A percentile compares a stretch with the other conserved stretches of the same genome.
These are phyloP conservation scores for Aciculosporium take DNA, from an alignment of 2,329 filamentous ascomycete genomes.

Conservation along the genomic window DNA sequence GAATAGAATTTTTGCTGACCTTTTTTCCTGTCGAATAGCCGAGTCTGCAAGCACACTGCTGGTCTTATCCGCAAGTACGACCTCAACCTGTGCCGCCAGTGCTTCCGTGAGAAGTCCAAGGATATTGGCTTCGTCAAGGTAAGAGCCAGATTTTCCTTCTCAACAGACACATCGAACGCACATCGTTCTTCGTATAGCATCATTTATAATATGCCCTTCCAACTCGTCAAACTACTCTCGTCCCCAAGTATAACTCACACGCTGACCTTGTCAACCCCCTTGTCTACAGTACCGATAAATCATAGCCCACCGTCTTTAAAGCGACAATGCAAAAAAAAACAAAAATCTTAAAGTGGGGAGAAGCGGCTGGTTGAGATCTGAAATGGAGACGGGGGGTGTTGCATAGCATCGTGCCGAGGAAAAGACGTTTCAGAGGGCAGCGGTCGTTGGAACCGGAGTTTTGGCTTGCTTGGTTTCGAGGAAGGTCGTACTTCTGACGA, in stretches of 20 bases:
- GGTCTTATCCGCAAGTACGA: conserved; percentile 99
- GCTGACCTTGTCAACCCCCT: neutral
- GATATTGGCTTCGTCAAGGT: conserved; percentile 65
- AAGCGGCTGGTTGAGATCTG: too few relatives aligned
- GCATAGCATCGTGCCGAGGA: conserved; percentile 13
- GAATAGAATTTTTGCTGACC: neutral
- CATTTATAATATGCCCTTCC: neutral
- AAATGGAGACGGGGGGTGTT: conserved; percentile 8
- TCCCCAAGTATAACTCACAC: neutral
- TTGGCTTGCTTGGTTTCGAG: conserved; percentile 30
- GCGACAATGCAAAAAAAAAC: neutral
- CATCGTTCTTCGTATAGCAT: neutral
- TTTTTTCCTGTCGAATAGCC: conserved; percentile 25
- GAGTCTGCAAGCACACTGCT: conserved; percentile 77
- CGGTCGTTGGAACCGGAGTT: conserved; percentile 32
- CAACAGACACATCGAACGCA: neutral
- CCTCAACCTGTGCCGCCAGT: conserved; percentile 74
- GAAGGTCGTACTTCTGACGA: conserved; percentile 28
- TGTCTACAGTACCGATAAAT: conserved; percentile 15
- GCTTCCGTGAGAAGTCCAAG: conserved; percentile 60
- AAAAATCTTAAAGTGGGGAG: neutral
- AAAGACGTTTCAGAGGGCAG: conserved; percentile 24
- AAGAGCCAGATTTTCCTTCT: conserved; percentile 3
- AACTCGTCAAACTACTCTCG: neutral
- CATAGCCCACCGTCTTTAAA: conserved; percentile 4